phyloP scores from a whole-genome alignment of 2,329 filamentous ascomycete species.

The Colletotrichum salicis region DNA sequence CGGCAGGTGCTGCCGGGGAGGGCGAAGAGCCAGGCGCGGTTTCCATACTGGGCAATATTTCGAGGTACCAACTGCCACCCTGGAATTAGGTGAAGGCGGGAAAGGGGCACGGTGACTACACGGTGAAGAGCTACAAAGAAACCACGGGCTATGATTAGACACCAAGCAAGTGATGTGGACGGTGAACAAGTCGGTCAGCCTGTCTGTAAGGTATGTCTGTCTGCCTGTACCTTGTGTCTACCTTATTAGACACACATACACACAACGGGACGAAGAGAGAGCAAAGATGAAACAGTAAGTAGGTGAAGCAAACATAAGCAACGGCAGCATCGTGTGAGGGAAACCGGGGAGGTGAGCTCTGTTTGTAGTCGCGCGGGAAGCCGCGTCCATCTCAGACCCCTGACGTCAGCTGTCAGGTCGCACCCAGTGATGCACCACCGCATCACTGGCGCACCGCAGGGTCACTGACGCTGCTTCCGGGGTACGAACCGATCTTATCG shows the following conservation, averaged over 20 bases:
- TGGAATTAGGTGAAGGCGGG: neutral
- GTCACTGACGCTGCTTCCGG: conserved; percentile 22
- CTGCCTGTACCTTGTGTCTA: conserved; percentile 12
- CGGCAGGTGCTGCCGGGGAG: conserved; percentile 31
- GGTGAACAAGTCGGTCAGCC: conserved; percentile 9
- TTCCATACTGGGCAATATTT: conserved; percentile 27
- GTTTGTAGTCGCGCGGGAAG: conserved; percentile 34
- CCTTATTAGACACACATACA: neutral
- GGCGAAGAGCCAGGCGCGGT: conserved; percentile 11
- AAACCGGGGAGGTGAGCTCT: conserved; percentile 8
- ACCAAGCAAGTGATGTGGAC: conserved; percentile 1
- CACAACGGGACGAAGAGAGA: neutral
- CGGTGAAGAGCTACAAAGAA: neutral
- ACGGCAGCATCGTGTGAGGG: conserved; percentile 13
- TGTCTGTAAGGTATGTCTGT: neutral
- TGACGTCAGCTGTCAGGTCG: conserved; percentile 31
- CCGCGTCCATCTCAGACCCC: conserved; percentile 18
- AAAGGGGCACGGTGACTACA: conserved; percentile 11
- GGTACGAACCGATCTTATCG: conserved; percentile 25
- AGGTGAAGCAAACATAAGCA: conserved; percentile 20
- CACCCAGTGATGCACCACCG: conserved; percentile 16
- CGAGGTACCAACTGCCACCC: neutral
- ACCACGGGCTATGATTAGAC: conserved; percentile 5
- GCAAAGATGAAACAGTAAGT: neutral
- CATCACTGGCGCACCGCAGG: conserved; percentile 24